A percentile compares a stretch with the other conserved stretches of the same genome.
Conservation (phyloP, 1,139 yeast genomes). For the Taphrina wiesneri region DNA sequence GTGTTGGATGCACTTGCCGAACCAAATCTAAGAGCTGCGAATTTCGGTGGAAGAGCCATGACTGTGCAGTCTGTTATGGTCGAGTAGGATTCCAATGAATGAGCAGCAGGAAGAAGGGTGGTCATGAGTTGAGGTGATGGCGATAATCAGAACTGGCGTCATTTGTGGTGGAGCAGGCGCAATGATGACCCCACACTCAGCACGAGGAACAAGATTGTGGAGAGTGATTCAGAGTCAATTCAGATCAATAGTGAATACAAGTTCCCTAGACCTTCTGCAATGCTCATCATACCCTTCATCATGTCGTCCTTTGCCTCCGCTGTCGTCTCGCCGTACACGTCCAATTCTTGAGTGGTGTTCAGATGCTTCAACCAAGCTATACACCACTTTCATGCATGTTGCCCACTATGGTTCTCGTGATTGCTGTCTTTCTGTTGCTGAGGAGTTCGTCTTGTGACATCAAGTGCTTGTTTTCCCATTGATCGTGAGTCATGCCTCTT, state of each 20-base stretch:
- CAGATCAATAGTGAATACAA: neutral
- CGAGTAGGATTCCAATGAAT: no score
- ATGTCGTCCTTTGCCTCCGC: no score
- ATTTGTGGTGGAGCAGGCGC: neutral
- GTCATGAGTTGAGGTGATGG: no score
- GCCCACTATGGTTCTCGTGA: conserved; percentile 19
- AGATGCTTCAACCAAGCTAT: neutral
- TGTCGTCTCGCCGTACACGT: no score
- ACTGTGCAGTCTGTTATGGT: neutral
- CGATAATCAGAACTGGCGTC: no score
- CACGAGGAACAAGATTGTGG: neutral
- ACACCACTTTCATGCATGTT: neutral
- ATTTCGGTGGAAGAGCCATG: conserved; percentile 12
- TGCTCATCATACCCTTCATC: no score
- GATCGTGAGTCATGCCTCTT: conserved; percentile 16
- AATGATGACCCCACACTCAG: neutral
- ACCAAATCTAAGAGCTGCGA: conserved; percentile 34
- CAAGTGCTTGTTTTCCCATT: conserved; percentile 25
- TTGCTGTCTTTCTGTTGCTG: conserved; percentile 14
- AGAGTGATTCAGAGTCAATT: neutral
- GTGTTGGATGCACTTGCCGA: conserved; percentile 42
- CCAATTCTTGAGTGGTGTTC: neutral
- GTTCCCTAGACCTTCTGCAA: no score
- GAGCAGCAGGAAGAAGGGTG: no score
- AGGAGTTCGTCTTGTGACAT: conserved; percentile 27